These are phyloP conservation scores for Cicer cuneatum DNA, from an alignment of 306 rosid species.

Conservation along the genomic window DNA sequence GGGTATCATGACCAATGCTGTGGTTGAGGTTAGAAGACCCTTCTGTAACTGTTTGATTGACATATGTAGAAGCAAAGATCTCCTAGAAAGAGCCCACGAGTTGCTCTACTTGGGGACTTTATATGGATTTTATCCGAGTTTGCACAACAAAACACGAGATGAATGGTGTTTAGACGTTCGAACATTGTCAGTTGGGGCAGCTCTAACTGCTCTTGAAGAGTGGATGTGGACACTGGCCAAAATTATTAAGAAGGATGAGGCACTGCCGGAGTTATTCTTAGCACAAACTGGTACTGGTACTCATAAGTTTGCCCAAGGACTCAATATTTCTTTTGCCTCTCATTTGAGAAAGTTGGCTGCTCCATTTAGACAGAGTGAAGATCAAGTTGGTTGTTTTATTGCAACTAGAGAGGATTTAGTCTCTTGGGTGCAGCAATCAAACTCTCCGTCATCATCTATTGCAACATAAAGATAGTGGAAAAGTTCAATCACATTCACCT, in stretches of 20 bases:
- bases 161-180: constrained; percentile 93
- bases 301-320: constrained; percentile 84
- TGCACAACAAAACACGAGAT: constrained; percentile 67
- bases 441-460: constrained; percentile 44
- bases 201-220: constrained; percentile 87
- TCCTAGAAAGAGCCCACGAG: constrained; percentile 80
- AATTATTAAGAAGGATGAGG: constrained; percentile 67
- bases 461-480: constrained; percentile 46
- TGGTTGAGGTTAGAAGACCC: constrained; percentile 78
- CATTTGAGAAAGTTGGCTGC: constrained; percentile 77
- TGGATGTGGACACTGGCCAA: constrained; percentile 85
- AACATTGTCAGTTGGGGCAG: constrained; percentile 86
- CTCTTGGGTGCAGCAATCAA: constrained; percentile 75
- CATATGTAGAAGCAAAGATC: constrained; percentile 72
- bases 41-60: constrained; percentile 96
- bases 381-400: constrained; percentile 71
- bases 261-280: constrained; percentile 62
- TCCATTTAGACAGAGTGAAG: constrained; percentile 77
- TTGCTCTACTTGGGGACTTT: constrained; percentile 89
- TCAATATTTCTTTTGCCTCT: constrained; percentile 75
- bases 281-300: constrained; percentile 88
- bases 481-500: constrained; percentile 27
- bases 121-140: constrained; percentile 82
- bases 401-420: constrained; percentile 79
- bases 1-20: constrained; percentile 56